These are phyloP conservation scores for Saccharomycopsis malanga DNA, from an alignment of 805 yeast species.

Conservation along the genomic window DNA sequence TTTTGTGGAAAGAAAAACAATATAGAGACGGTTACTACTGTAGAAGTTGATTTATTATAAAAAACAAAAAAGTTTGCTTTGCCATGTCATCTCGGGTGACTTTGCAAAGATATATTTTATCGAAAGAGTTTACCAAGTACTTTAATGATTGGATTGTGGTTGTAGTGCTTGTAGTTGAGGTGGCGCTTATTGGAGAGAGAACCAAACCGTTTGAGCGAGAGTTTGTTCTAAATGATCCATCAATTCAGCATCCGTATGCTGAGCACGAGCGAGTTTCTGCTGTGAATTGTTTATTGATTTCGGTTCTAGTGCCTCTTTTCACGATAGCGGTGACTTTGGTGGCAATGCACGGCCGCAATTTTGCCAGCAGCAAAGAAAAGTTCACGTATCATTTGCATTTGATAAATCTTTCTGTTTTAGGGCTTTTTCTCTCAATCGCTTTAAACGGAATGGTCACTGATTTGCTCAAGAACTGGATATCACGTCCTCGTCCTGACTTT, in stretches of 20 bases:
- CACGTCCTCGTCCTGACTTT: constrained; percentile 90
- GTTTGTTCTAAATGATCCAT: constrained; percentile 65
- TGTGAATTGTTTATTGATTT: constrained; percentile 43
- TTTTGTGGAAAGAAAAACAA: no score
- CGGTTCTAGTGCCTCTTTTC: constrained; percentile 26
- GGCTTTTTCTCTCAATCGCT: constrained; percentile 53
- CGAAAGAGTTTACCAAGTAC: constrained; percentile 14
- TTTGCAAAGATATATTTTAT: constrained; percentile 1
- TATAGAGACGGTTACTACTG: no score
- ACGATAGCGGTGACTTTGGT: constrained; percentile 23
- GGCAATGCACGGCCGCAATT: constrained; percentile 30
- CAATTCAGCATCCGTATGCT: constrained; percentile 78
- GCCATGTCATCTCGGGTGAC: background rate
- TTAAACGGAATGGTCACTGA: constrained; percentile 62
- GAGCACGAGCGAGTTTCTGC: constrained; percentile 63
- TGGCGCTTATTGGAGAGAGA: constrained; percentile 17
- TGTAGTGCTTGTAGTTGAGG: constrained; percentile 9
- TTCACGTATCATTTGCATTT: constrained; percentile 50
- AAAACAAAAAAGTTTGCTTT: no score
- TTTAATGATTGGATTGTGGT: constrained; percentile 18
- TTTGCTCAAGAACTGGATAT: constrained; percentile 73
- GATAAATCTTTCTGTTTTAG: constrained; percentile 58
- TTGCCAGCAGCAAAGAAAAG: background rate
- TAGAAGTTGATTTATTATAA: no score
- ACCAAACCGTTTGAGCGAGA: constrained; percentile 68